A percentile compares a stretch with the other conserved stretches of the same genome.
These are phyloP conservation scores for Orbilia quercus DNA, from an alignment of 2,329 filamentous ascomycete genomes.

Conservation along the genomic window DNA sequence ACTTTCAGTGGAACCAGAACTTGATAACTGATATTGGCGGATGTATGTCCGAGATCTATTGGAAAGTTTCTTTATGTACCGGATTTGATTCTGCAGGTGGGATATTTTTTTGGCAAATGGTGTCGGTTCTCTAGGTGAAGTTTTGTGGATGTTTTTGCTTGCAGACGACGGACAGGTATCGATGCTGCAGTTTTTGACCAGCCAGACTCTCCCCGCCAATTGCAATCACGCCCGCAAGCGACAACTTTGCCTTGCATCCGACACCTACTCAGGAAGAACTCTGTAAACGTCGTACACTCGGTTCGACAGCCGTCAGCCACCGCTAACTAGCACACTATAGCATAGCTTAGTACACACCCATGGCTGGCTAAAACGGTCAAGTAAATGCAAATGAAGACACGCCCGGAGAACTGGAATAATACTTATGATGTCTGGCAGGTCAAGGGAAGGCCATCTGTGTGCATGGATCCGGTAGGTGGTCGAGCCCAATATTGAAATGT, in stretches of 20 bases:
- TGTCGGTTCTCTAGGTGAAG: constrained; percentile 32
- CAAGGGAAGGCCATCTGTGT: constrained; percentile 20
- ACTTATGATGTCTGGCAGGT: constrained; percentile 30
- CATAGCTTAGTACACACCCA: too few relatives aligned
- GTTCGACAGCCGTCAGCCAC: constrained; percentile 38
- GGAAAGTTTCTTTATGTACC: too few relatives aligned
- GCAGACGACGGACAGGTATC: too few relatives aligned
- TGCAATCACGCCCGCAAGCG: constrained; percentile 11
- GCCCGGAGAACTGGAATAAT: constrained; percentile 49
- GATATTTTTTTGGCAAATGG: neutral
- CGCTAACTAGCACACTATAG: too few relatives aligned
- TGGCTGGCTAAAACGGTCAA: constrained; percentile 43
- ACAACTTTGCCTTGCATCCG: constrained; percentile 23
- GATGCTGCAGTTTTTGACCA: too few relatives aligned
- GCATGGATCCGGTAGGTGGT: constrained; percentile 46
- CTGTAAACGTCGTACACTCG: constrained; percentile 15
- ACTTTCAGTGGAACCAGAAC: constrained; percentile 31
- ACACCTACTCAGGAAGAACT: too few relatives aligned
- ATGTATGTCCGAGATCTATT: constrained; percentile 13
- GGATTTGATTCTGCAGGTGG: constrained; percentile 11
- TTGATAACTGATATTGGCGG: constrained; percentile 19
- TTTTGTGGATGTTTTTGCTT: too few relatives aligned
- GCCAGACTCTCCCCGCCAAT: constrained; percentile 46
- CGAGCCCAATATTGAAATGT: constrained; percentile 15
- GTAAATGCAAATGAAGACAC: constrained; percentile 10